Evolutionary conservation across 2,329 filamentous ascomycete genomes (phyloP).

Genomic region (Corynespora cassiicola): DNA sequence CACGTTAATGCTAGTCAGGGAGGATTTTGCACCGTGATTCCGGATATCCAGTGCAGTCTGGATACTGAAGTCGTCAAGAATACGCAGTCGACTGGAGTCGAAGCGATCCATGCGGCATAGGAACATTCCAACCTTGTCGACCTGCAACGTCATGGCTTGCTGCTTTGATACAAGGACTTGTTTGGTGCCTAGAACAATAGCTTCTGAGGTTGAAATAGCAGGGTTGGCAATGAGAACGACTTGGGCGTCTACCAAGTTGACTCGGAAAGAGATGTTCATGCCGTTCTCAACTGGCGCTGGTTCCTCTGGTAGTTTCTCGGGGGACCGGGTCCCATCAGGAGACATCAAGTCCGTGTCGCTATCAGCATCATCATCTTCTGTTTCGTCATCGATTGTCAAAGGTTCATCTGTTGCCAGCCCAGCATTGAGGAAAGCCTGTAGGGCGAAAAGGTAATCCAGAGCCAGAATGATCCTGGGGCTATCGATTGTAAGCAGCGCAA

Average conservation of each 20-base stretch:
- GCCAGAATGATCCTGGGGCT: conserved; percentile 95
- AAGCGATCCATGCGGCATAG: conserved; percentile 98
- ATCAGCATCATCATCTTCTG: conserved; percentile 57
- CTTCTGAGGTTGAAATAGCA: conserved; percentile 86
- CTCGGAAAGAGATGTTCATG: conserved; percentile 83
- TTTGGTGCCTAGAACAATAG: conserved; percentile 92
- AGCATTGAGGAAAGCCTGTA: conserved; percentile 81
- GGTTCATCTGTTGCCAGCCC: conserved; percentile 65
- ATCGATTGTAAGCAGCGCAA: conserved; percentile 91
- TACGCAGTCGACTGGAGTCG: conserved; percentile 85
- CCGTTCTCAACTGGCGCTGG: conserved; percentile 47
- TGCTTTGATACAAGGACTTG: conserved; percentile 93
- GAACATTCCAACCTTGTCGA: conserved; percentile 97
- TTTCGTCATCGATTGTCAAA: conserved; percentile 68
- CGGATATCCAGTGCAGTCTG: conserved; percentile 85
- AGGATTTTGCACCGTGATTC: conserved; percentile 64
- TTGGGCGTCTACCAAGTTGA: conserved; percentile 95
- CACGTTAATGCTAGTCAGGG: conserved; percentile 79
- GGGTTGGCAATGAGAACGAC: conserved; percentile 97
- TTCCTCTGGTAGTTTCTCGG: conserved; percentile 20
- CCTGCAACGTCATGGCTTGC: conserved; percentile 89
- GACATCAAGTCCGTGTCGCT: conserved; percentile 44
- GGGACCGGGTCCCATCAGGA: conserved; percentile 33
- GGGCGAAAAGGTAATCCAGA: conserved; percentile 90
- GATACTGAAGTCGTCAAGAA: conserved; percentile 95